Percentiles rank a stretch among this genome's conserved stretches.
phyloP scores from a whole-genome alignment of 805 yeast species.

The Debaryomyces hansenii region DNA sequence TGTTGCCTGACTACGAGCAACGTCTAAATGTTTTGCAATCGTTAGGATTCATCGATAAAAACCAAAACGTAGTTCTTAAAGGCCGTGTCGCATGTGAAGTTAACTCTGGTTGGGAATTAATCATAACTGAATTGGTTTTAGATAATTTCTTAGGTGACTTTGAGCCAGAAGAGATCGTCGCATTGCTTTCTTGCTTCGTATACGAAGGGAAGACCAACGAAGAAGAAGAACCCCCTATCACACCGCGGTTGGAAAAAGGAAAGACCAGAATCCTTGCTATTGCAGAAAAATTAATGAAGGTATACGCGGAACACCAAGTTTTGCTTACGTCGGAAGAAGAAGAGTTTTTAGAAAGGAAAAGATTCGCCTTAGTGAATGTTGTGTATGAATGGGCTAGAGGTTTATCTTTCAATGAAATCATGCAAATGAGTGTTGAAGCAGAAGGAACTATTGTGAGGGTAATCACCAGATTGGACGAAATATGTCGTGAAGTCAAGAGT shows the following conservation, averaged over 20 bases:
- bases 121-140: constrained; percentile 82
- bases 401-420: constrained; percentile 82
- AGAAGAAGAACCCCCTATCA: constrained; percentile 61
- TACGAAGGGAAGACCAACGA: constrained; percentile 79
- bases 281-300: constrained; percentile 58
- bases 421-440: constrained; percentile 83
- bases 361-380: constrained; percentile 90
- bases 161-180: constrained; percentile 97
- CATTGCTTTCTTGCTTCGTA: constrained; percentile 85
- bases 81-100: constrained; percentile 95
- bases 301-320: constrained; percentile 69
- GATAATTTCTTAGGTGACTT: constrained; percentile 92
- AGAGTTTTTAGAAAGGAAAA: constrained; percentile 74
- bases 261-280: constrained; percentile 65
- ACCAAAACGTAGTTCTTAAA: constrained; percentile 76
- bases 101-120: constrained; percentile 87
- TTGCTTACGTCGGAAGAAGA: constrained; percentile 80
- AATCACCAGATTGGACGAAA: constrained; percentile 89
- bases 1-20: constrained; percentile 92
- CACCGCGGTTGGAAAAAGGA: constrained; percentile 81
- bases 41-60: constrained; percentile 77
- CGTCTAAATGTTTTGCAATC: constrained; percentile 74
- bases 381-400: constrained; percentile 99
- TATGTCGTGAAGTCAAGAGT: constrained; percentile 89
- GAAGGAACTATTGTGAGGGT: constrained; percentile 98